These are phyloP conservation scores for Nannizziopsis barbatae DNA, from an alignment of 2,329 filamentous ascomycete species.

Conservation along the genomic window DNA sequence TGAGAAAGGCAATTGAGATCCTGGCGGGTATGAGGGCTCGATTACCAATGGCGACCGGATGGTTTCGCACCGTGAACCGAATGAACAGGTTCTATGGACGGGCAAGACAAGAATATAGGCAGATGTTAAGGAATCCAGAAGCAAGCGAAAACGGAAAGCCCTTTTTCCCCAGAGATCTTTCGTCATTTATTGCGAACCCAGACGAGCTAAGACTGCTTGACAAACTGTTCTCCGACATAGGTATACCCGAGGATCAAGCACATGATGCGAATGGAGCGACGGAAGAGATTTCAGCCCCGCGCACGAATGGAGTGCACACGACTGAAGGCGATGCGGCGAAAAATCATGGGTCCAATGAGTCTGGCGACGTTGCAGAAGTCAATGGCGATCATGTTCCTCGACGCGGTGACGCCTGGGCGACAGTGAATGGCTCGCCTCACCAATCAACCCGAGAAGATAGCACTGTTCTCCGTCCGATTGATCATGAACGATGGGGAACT, in stretches of 20 bases:
- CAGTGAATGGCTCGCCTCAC: constrained; percentile 23
- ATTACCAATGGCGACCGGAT: constrained; percentile 32
- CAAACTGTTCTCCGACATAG: constrained; percentile 33
- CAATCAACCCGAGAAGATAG: constrained; percentile 20
- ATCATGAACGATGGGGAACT: constrained; percentile 12
- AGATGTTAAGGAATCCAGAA: constrained; percentile 26
- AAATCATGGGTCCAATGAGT: constrained; percentile 33
- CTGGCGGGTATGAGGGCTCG: constrained; percentile 33
- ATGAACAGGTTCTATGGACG: constrained; percentile 33
- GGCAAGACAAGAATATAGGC: constrained; percentile 30
- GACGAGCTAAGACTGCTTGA: constrained; percentile 29
- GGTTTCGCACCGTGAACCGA: constrained; percentile 36
- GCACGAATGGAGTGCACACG: constrained; percentile 23
- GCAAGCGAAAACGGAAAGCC: constrained; percentile 20
- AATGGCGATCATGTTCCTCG: constrained; percentile 21
- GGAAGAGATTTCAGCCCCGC: constrained; percentile 23
- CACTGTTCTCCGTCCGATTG: constrained; percentile 6
- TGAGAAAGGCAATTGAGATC: constrained; percentile 30
- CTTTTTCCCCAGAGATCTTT: constrained; percentile 10
- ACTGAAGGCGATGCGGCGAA: constrained; percentile 29
- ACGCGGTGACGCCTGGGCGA: constrained; percentile 32
- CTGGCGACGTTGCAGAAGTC: constrained; percentile 24
- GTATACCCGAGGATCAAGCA: constrained; percentile 31
- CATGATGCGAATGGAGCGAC: constrained; percentile 24
- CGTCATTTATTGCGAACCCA: neutral